A percentile compares a stretch with the other conserved stretches of the same genome.
These are phyloP conservation scores for Solanum hybrid DNA, from an alignment of 305 asterid genomes.

Conservation along the genomic window DNA sequence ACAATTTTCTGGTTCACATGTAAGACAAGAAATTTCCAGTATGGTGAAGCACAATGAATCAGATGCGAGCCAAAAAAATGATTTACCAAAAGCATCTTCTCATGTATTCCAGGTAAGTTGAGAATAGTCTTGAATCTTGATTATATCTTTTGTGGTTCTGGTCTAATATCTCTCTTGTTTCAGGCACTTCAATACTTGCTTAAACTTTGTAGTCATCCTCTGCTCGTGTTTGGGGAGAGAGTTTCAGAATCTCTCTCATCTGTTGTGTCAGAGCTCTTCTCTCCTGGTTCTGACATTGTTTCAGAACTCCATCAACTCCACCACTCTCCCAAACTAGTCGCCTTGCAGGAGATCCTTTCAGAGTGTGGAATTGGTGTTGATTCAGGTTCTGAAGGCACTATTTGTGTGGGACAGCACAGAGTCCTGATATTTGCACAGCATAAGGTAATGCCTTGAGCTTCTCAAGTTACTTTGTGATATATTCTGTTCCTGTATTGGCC, in stretches of 20 bases:
- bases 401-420: slow-evolving; percentile 82
- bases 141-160: neutral
- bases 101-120: slow-evolving; percentile 93
- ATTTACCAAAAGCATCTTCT: slow-evolving; percentile 67
- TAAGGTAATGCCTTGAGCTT: slow-evolving; percentile 43
- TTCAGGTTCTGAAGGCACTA: slow-evolving; percentile 67
- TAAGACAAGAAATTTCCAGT: slow-evolving; percentile 71
- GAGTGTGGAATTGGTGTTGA: slow-evolving; percentile 99
- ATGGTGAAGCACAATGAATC: slow-evolving; percentile 66
- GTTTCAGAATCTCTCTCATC: slow-evolving; percentile 67
- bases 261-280: slow-evolving; percentile 59
- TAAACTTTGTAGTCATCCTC: slow-evolving; percentile 96
- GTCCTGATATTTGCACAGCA: slow-evolving; percentile 97
- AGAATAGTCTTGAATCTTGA: neutral
- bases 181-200: slow-evolving; percentile 97
- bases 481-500: slow-evolving; percentile 9
- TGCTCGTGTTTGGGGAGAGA: slow-evolving; percentile 79
- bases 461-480: slow-evolving; percentile 11
- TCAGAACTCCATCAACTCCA: slow-evolving; percentile 79
- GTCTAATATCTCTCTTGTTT: slow-evolving; percentile 16
- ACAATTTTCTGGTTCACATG: slow-evolving; percentile 94
- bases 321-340: slow-evolving; percentile 94
- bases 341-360: slow-evolving; percentile 97
- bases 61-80: slow-evolving; percentile 46
- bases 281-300: slow-evolving; percentile 50